Evolutionary conservation across 1,284 basidiomycete genomes (phyloP), one percentile per base, ranked within the genome.

Genomic region (Pisolithus thermaeus): DNA sequence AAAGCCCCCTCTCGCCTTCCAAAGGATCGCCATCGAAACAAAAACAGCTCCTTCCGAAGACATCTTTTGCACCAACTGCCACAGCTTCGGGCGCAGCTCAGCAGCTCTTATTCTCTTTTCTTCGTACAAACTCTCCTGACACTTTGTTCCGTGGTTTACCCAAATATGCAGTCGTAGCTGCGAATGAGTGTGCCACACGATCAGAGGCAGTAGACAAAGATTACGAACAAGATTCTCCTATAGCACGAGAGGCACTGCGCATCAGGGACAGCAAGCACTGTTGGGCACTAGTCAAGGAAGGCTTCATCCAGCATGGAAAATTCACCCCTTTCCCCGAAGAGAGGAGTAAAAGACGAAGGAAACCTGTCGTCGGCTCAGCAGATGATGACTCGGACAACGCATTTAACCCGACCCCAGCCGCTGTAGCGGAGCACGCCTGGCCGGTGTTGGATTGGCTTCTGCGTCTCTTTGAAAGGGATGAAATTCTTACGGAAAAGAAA

Each of bases 391-490:
- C 66, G 28, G 64, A 61, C 22, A 59, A 64, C 37, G 62, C 52
- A 14, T 59, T 48, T 38, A 60, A 39, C 9, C 64, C 69, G 3
- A 40, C 56, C 32, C 67, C 67, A 36, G 60, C 64, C 36, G 60
- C 74, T 28, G 73, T 88, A 27, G 79, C 77, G 27, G 72, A 76
- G 49, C 68, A 80, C 56, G 79, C 84, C 8, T 89, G 86, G 86
- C 73, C 75, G 28, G 62, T 83, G 20, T 70, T 89, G 20, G 75
- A 80, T 23, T 87, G 83, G 81, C 58, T 88, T 2, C 45, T 89
- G n/a, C 59, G 65, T 22, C 54, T 87, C 16, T 84, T 87, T 55
- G 84, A 89, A 61, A 76, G 73, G 57, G 84, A 88, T 56, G 79
- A 85, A 60, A 45, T 42, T 12, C 54, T 68, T 45, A 60, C 61